A percentile compares a stretch with the other conserved stretches of the same genome.
Evolutionary conservation across 129 eudicot genomes (phyloP).

Genomic region (Tanacetum coccineum): DNA sequence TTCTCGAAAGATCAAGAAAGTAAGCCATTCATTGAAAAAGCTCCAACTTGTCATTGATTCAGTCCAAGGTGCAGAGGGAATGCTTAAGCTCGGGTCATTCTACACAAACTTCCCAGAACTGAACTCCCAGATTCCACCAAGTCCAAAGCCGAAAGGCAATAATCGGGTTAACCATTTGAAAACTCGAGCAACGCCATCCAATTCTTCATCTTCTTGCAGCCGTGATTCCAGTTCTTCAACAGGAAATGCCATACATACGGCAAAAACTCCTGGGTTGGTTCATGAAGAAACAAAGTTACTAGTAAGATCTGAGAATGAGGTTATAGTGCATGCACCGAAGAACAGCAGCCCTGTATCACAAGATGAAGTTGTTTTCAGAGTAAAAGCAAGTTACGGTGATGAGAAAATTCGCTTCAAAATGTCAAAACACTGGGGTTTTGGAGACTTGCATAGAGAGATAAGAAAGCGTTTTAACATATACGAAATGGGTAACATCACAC

Average conservation of each 20-base stretch:
- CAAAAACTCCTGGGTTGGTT: conserved; percentile 21
- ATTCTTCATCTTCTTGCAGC: conserved; percentile 44
- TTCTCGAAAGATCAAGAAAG: conserved; percentile 70
- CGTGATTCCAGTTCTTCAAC: conserved; percentile 35
- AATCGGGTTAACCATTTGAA: conserved; percentile 25
- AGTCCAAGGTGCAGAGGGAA: conserved; percentile 60
- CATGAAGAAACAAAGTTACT: conserved; percentile 35
- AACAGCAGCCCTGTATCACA: conserved; percentile 15
- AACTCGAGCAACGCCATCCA: conserved; percentile 27
- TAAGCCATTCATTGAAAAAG: conserved; percentile 57
- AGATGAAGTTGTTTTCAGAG: conserved; percentile 32
- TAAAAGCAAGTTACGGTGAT: conserved; percentile 47
- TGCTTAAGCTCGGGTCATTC: conserved; percentile 51
- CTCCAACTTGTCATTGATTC: conserved; percentile 71
- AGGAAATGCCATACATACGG: conserved; percentile 3
- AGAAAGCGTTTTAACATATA: conserved; percentile 39
- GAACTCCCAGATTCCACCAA: conserved; percentile 27
- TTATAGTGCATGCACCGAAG: conserved; percentile 25
- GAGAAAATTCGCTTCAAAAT: conserved; percentile 52
- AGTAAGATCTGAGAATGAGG: conserved; percentile 31
- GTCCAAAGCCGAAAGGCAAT: conserved; percentile 35
- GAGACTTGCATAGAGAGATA: conserved; percentile 41
- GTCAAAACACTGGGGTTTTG: conserved; percentile 35
- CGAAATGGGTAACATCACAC: conserved; percentile 20
- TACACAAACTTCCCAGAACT: conserved; percentile 39